Conservation (phyloP, 2,329 filamentous ascomycete species). For the Botryotinia narcissicola region DNA sequence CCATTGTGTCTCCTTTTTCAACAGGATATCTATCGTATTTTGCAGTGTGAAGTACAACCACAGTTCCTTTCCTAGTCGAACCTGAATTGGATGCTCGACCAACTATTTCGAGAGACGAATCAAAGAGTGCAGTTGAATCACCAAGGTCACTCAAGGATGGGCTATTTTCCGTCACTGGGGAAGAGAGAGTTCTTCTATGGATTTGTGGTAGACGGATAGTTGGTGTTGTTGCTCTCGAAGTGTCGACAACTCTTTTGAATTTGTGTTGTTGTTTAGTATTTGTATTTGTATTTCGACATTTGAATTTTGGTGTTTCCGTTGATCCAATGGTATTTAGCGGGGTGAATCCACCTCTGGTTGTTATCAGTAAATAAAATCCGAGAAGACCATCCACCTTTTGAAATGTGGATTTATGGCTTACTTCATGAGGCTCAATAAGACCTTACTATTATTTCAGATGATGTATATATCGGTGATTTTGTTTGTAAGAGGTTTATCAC, state of each 20-base stretch:
- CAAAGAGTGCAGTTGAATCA: slow-evolving; percentile 38
- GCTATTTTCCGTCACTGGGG: slow-evolving; percentile 14
- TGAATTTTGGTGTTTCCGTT: slow-evolving; percentile 20
- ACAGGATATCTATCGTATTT: background rate
- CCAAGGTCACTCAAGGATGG: slow-evolving; percentile 34
- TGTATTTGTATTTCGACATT: slow-evolving; percentile 1
- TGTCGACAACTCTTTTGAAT: background rate
- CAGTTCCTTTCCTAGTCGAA: slow-evolving; percentile 23
- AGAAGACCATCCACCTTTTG: background rate
- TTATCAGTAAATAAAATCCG: slow-evolving; percentile 12
- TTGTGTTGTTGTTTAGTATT: slow-evolving; percentile 10
- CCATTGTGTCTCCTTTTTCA: slow-evolving; percentile 32
- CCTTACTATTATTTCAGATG: background rate
- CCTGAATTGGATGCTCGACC: slow-evolving; percentile 23
- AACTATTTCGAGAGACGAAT: slow-evolving; percentile 22
- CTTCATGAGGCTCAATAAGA: slow-evolving; percentile 17
- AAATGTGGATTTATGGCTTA: slow-evolving; percentile 13
- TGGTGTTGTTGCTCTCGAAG: background rate
- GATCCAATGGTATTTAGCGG: slow-evolving; percentile 22
- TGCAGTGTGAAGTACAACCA: slow-evolving; percentile 27
- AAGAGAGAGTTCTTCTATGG: background rate
- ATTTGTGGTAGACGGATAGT: background rate
- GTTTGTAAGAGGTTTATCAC: background rate
- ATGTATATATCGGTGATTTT: background rate
- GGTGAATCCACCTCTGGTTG: slow-evolving; percentile 19